These are phyloP conservation scores for Tylopilus plumbeoviolaceoides DNA, from an alignment of 768 basidiomycete genomes.

Conservation along the genomic window DNA sequence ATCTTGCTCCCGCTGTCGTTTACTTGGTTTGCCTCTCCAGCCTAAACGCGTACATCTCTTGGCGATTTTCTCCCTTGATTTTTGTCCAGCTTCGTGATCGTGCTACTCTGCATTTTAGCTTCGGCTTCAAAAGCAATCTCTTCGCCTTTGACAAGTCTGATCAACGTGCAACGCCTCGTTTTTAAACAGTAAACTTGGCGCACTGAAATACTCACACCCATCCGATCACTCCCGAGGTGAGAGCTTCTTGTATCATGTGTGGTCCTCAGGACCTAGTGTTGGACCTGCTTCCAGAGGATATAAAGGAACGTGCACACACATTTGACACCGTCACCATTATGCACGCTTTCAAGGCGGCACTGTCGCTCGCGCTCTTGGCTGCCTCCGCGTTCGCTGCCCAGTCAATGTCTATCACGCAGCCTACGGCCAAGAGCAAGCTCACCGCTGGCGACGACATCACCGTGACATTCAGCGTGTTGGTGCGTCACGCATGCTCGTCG, in stretches of 20 bases:
- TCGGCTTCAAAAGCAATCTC: no score
- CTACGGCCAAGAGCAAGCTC: conserved; percentile 7
- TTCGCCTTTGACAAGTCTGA: no score
- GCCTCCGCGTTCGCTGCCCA: conserved; percentile 14
- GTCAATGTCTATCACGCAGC: conserved; percentile 4
- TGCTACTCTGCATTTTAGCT: no score
- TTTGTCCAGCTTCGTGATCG: neutral
- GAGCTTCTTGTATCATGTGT: neutral
- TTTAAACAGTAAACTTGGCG: neutral
- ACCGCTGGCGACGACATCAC: conserved; percentile 3
- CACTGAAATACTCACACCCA: no score
- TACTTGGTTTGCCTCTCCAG: no score
- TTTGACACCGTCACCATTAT: conserved; percentile 4
- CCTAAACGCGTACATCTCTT: no score
- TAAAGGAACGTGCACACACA: conserved; percentile 10
- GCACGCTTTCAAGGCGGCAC: conserved; percentile 9
- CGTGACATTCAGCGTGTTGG: conserved; percentile 18
- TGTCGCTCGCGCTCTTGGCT: conserved; percentile 15
- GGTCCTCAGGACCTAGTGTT: neutral
- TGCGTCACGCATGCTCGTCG: neutral
- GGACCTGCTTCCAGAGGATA: conserved; percentile 1
- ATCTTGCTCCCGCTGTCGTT: no score
- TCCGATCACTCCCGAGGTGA: neutral
- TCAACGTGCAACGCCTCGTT: no score
- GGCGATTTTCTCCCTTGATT: neutral